phyloP scores from a whole-genome alignment of 768 basidiomycete genomes.

The Porphyrellus cyaneotinctus region DNA sequence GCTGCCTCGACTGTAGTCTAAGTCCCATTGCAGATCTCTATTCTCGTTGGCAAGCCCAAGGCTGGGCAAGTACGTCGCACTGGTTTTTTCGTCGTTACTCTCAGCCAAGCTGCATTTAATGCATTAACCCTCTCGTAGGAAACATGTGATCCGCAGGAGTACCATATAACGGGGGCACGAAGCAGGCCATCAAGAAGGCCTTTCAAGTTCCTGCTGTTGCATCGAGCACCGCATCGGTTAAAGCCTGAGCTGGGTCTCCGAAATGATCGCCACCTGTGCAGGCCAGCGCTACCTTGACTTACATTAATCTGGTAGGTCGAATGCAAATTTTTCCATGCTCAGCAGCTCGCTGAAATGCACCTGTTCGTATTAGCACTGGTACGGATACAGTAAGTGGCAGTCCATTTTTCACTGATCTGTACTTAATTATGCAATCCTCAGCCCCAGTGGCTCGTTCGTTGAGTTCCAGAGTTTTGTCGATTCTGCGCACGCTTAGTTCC shows the following conservation, averaged over 20 bases:
- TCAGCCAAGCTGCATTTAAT: conserved; percentile 32
- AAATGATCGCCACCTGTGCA: conserved; percentile 34
- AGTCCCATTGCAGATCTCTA: conserved; percentile 33
- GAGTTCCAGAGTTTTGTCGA: conserved; percentile 30
- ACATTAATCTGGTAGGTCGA: conserved; percentile 31
- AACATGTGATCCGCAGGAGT: neutral
- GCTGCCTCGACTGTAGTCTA: conserved; percentile 34
- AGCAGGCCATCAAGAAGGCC: conserved; percentile 35
- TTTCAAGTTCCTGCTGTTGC: conserved; percentile 37
- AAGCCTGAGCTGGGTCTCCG: conserved; percentile 33
- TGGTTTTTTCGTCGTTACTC: neutral
- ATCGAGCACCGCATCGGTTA: conserved; percentile 32
- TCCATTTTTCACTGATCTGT: neutral
- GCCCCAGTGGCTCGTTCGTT: conserved; percentile 22
- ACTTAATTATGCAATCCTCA: conserved; percentile 4
- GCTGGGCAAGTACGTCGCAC: conserved; percentile 32
- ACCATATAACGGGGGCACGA: conserved; percentile 8
- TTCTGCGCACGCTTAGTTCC: conserved; percentile 27
- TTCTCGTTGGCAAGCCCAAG: conserved; percentile 31
- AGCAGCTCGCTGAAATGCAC: neutral
- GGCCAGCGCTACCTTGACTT: conserved; percentile 34
- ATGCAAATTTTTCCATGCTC: neutral
- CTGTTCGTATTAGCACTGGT: conserved; percentile 23
- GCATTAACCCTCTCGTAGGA: conserved; percentile 35
- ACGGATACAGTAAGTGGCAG: conserved; percentile 22